Evolutionary conservation across 2,329 filamentous ascomycete species (phyloP), one percentile per base, ranked within the genome.

Genomic region (Fusarium tricinctum): DNA sequence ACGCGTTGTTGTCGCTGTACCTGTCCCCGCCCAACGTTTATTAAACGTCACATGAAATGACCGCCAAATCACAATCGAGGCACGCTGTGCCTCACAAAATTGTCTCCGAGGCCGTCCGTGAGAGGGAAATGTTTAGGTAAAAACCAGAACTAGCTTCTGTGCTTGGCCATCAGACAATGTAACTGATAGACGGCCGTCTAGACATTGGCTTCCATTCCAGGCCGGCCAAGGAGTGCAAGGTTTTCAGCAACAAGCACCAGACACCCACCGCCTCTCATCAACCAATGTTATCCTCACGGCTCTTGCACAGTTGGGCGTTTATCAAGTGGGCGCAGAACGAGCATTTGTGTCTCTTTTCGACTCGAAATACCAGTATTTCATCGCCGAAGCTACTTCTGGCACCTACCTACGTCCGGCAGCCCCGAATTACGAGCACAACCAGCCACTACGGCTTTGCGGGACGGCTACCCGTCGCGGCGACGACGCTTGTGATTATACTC

Each of bases 341-440:
- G 52, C 54, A 4, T 35, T 58, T 19, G n/a, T 58, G 8, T 58
- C 54, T 1, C 23, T 58, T 1, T 58, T 58, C 2, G 39, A 58
- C 2, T 28, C 52, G 4, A 8, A 14, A 5, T 38, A 22, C 1
- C 54, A 55, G 12, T 58, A 58, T 9, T 44, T 44, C 10, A 20
- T 58, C 0, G 39, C 54, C 2, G 54, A 58, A 30, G 48, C 54
- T 13, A 58, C 54, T 3, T 40, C 54, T 9, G 33, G 19, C 9
- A 58, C 48, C 0, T 58, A 51, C 12, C 14, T 58, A 6, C 19
- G 52, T 3, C 8, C 40, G 6, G 30, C 13, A 3, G 23, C 15
- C 3, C 26, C 39, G 0, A 28, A 43, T 10, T 22, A 19, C 8
- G 10, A 32, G 15, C 1, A 22, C 2, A 20, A 55, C 2, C 8